Evolutionary conservation across 2,329 filamentous ascomycete species (phyloP).

Genomic region (Colletotrichum sansevieriae): DNA sequence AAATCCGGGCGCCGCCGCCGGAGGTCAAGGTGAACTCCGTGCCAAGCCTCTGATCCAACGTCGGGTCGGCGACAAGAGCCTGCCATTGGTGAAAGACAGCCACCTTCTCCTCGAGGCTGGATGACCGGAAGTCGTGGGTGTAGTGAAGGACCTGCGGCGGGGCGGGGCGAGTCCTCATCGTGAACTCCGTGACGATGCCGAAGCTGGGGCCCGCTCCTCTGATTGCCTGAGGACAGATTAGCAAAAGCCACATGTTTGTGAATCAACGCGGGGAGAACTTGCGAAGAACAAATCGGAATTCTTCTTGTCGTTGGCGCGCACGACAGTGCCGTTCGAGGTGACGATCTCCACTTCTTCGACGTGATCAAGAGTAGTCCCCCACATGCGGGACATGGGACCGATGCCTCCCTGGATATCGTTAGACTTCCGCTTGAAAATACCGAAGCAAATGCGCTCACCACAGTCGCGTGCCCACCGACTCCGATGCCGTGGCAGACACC

Average conservation of each 20-base stretch:
- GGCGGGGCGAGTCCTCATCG: conserved; percentile 52
- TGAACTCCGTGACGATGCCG: conserved; percentile 49
- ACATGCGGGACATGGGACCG: conserved; percentile 69
- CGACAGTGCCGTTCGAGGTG: conserved; percentile 46
- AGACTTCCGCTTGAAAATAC: background rate
- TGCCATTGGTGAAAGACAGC: conserved; percentile 65
- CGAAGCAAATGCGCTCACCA: conserved; percentile 53
- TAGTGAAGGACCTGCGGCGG: conserved; percentile 63
- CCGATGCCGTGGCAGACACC: conserved; percentile 70
- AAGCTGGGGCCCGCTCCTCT: conserved; percentile 55
- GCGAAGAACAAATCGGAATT: conserved; percentile 49
- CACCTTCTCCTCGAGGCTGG: conserved; percentile 57
- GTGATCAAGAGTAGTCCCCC: conserved; percentile 68
- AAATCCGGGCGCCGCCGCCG: conserved; percentile 62
- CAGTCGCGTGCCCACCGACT: conserved; percentile 69
- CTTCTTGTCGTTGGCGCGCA: conserved; percentile 39
- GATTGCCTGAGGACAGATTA: conserved; percentile 41
- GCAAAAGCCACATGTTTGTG: too few species aligned
- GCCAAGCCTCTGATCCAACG: conserved; percentile 63
- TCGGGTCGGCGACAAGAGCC: conserved; percentile 59
- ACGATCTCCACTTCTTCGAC: conserved; percentile 57
- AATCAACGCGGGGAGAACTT: background rate
- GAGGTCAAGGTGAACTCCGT: conserved; percentile 62
- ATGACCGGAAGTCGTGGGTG: conserved; percentile 60
- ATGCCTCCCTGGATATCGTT: conserved; percentile 61